Base-by-base conservation (phyloP, 1,284 basidiomycete species). In the Ceratobasidium papillatum region DNA sequence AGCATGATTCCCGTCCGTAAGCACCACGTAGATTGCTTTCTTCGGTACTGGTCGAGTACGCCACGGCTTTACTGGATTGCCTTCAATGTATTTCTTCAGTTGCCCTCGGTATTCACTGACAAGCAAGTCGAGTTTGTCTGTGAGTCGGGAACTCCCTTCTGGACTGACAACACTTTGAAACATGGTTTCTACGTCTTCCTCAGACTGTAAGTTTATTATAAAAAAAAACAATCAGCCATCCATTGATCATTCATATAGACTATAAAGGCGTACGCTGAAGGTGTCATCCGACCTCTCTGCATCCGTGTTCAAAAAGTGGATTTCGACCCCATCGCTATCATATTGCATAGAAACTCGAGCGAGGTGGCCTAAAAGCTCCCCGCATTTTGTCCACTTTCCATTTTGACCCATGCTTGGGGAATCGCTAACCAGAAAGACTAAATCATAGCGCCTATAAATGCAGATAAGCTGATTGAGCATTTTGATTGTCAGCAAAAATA, bases 221-320 rank as follows among this genome's bases (percentile, higher is more conserved):
- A 59, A 32, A n/a, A 19, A 2, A 11, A 30, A 11, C 14, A n/a
- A 12, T 19, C 27, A 59, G 34, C 17, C 32, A 59, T n/a, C 4
- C 9, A 62, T 12, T 25, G 4, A 14, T 9, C 19, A 3, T 54
- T 5, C 38, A 14, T 14, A 41, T 41, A 41, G 5, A 27, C 4
- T 30, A 43, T 41, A 27, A 3, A 11, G 19, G n/a, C 59, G 9
- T 34, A 43, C 59, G 36, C 22, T 27, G n/a, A 62, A 62, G 22
- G 41, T 62, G 3, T 62, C 36, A 36, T 62, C 38, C 3, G 59
- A 62, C 38, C 59, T 41, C 59, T 62, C 59, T n/a, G 22, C 9
- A 27, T 62, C 59, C 7, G 19, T 43, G 43, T 62, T 62, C n/a
- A 62, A 27, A 36, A 62, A 62, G 43, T 62, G 59, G 14, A 62